Conservation (phyloP, 495 filamentous ascomycete species). For the Rhypophila decipiens region DNA sequence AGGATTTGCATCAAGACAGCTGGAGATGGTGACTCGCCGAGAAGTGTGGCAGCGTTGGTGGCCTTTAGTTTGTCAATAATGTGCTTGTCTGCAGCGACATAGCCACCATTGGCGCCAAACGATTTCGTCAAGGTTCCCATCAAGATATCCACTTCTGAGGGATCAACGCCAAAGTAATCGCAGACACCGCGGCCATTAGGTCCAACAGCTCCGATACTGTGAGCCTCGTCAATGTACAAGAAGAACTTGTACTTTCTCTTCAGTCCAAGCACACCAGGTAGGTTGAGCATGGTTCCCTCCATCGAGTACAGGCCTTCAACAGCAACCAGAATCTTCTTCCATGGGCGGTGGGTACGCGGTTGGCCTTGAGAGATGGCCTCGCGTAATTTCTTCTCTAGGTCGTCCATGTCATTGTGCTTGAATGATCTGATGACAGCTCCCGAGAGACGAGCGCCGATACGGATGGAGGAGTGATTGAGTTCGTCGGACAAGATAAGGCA, state of each 20-base stretch:
- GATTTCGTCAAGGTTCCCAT: slow-evolving; percentile 99
- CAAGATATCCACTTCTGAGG: slow-evolving; percentile 83
- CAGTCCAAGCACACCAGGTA: slow-evolving; percentile 76
- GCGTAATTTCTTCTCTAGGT: slow-evolving; percentile 75
- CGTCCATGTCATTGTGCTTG: slow-evolving; percentile 92
- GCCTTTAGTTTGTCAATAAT: slow-evolving; percentile 87
- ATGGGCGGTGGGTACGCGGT: slow-evolving; percentile 91
- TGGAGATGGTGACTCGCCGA: slow-evolving; percentile 82
- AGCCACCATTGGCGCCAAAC: slow-evolving; percentile 96
- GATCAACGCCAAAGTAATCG: slow-evolving; percentile 91
- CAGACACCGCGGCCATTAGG: slow-evolving; percentile 86
- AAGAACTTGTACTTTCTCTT: slow-evolving; percentile 96
- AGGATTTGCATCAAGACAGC: slow-evolving; percentile 84
- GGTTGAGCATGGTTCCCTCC: slow-evolving; percentile 97
- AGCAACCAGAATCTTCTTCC: slow-evolving; percentile 97
- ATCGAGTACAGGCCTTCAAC: slow-evolving; percentile 98
- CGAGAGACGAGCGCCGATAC: slow-evolving; percentile 87
- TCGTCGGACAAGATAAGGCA: slow-evolving; percentile 94
- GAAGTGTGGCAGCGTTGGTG: slow-evolving; percentile 80
- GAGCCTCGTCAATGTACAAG: slow-evolving; percentile 93
- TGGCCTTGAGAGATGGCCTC: slow-evolving; percentile 94
- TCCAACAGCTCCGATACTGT: slow-evolving; percentile 91
- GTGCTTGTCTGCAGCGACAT: slow-evolving; percentile 81
- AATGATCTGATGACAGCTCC: slow-evolving; percentile 92
- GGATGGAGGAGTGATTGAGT: slow-evolving; percentile 94